Percentiles rank a stretch among this genome's conserved stretches.
These are phyloP conservation scores for Scolecobasidium constrictum DNA, from an alignment of 2,329 filamentous ascomycete species.

Conservation along the genomic window DNA sequence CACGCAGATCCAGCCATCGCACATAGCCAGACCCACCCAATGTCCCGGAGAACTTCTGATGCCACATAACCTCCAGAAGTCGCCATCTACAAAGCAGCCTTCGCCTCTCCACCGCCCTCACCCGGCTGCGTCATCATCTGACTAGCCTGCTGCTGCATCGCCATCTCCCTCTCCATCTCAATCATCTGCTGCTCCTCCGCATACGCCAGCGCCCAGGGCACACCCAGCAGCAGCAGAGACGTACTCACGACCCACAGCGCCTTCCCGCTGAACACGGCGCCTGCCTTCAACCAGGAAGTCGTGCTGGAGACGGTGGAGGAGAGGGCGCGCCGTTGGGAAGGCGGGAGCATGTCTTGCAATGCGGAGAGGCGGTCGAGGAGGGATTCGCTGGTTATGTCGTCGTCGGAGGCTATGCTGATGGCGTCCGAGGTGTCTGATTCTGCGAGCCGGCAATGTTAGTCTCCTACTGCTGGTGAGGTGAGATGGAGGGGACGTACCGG, in stretches of 20 bases:
- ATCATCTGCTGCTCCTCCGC: constrained; percentile 93
- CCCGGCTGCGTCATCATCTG: constrained; percentile 45
- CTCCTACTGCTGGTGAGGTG: neutral
- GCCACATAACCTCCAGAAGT: constrained; percentile 2
- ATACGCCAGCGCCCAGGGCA: constrained; percentile 87
- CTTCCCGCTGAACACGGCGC: constrained; percentile 66
- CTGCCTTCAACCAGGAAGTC: constrained; percentile 46
- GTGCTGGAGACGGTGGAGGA: constrained; percentile 36
- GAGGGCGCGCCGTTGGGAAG: constrained; percentile 32
- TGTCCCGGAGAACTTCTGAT: too few relatives aligned
- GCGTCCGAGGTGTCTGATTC: constrained; percentile 80
- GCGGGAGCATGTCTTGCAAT: constrained; percentile 33
- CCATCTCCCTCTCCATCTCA: constrained; percentile 96
- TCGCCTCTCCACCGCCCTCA: neutral
- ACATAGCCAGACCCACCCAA: too few relatives aligned
- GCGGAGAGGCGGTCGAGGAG: constrained; percentile 31
- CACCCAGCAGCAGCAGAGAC: constrained; percentile 76
- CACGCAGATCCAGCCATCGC: neutral
- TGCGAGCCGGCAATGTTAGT: constrained; percentile 23
- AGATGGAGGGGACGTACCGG: constrained; percentile 49
- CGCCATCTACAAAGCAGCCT: constrained; percentile 1
- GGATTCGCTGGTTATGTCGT: constrained; percentile 30
- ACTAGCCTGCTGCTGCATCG: constrained; percentile 84
- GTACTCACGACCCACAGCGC: constrained; percentile 86
- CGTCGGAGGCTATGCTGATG: constrained; percentile 42